phyloP scores from a whole-genome alignment of 129 eudicot species.

The Flaveria robusta region DNA sequence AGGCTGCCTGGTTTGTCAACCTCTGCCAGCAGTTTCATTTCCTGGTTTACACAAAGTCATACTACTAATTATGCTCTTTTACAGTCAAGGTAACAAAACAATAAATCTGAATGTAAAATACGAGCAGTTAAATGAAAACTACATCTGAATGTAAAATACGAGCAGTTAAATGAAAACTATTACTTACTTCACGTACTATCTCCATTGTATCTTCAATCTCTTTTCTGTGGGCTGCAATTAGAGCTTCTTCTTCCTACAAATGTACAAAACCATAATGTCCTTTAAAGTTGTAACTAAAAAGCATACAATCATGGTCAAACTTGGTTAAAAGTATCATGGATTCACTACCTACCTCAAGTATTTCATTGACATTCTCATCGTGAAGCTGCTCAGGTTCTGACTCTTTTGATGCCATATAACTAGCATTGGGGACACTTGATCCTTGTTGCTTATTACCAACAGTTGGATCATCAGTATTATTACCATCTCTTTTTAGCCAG shows the following conservation, averaged over 20 bases:
- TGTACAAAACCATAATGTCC: not conserved
- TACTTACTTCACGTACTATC: conserved; percentile 91
- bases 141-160: not conserved
- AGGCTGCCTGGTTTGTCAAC: conserved; percentile 95
- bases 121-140: too few relatives aligned
- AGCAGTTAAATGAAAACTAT: not conserved
- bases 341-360: conserved; percentile 71
- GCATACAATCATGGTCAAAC: not conserved
- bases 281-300: not conserved
- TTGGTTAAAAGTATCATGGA: conserved; percentile 3
- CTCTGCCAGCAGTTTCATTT: conserved; percentile 96
- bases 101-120: not conserved
- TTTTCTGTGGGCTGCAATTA: conserved; percentile 90
- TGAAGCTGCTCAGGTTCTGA: conserved; percentile 54
- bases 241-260: conserved; percentile 88
- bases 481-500: conserved; percentile 49
- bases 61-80: not conserved
- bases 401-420: conserved; percentile 42
- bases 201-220: conserved; percentile 99
- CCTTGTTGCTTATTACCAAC: conserved; percentile 59
- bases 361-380: conserved; percentile 77
- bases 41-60: conserved; percentile 44
- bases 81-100: not conserved
- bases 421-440: conserved; percentile 40
- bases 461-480: conserved; percentile 39